Evolutionary conservation across 2,329 filamentous ascomycete species (phyloP).

Genomic region (Penicillium sp.): DNA sequence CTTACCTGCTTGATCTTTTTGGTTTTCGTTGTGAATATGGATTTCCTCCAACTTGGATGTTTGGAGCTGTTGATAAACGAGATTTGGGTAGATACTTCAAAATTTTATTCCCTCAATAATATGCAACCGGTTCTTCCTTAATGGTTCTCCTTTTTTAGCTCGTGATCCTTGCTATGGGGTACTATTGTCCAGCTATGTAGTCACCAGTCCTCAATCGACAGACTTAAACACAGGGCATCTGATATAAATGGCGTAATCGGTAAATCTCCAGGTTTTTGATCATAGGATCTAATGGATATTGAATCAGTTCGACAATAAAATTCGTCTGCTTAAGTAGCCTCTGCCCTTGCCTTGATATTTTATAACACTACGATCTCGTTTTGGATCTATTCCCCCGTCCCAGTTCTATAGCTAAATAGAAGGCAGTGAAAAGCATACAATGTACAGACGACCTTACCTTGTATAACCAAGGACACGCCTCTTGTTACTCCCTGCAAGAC

Average conservation of each 20-base stretch:
- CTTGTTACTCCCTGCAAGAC: not conserved
- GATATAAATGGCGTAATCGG: not conserved
- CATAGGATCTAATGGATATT: not conserved
- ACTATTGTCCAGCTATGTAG: not conserved
- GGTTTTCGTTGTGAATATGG: slow-evolving; percentile 16
- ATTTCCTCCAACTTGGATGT: slow-evolving; percentile 2
- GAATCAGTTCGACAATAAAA: not conserved
- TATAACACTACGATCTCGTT: too few relatives aligned
- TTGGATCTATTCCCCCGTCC: not conserved
- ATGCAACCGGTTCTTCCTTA: not conserved
- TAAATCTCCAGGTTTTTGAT: not conserved
- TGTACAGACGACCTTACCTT: not conserved
- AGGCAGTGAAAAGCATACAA: too few relatives aligned
- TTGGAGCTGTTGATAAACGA: slow-evolving; percentile 16
- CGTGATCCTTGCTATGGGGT: not conserved
- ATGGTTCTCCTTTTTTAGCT: not conserved
- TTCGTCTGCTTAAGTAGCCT: not conserved
- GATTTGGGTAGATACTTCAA: slow-evolving; percentile 14
- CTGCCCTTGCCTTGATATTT: too few relatives aligned
- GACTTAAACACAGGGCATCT: not conserved
- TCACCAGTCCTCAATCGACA: not conserved
- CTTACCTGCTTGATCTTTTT: not conserved
- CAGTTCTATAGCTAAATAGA: too few relatives aligned
- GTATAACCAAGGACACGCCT: not conserved
- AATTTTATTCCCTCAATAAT: not conserved